Evolutionary conservation across 2,329 filamentous ascomycete species (phyloP), one percentile per base, ranked within the genome.

Genomic region (Moelleriella libera): DNA sequence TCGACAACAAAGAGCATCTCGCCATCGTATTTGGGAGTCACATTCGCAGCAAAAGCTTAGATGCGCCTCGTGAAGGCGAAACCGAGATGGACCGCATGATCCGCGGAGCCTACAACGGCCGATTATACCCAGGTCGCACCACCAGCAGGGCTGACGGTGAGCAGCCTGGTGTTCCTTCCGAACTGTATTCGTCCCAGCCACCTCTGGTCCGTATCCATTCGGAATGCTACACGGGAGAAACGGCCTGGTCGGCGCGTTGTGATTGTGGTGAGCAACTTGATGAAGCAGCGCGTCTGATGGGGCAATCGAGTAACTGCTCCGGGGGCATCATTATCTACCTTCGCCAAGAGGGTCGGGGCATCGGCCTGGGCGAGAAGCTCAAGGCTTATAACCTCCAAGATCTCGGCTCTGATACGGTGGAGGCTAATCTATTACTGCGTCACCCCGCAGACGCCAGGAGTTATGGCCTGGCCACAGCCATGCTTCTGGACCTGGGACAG

Each of bases 331-430:
- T 98, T 54, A 82, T 98, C 56, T 98, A 98, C 60, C 73, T 98
- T 28, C 83, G 92, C 28, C 92, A 98, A 65, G 92, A 98, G 68
- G 92, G 92, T 0, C 85, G 92, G 29, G 92, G 92, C 2, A 98
- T 98, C 53, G 92, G 92, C 0, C 74, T 98, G 0, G 84, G 87
- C 2, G 89, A 95, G 68, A 98, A 98, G 66, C 74, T 98, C 40
- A 97, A 98, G 67, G 92, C 92, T 5, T 98, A 98, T 66, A 98
- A 98, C 60, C 71, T 98, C 42, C 92, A 98, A 63, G 92, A 98
- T 66, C 71, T 98, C 30, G 92, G 92, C 0, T 89, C 85, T n/a
- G 92, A 98, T 65, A 98, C 92, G 0, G 94, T 97, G 37, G 88
- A 98, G 67, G 92, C 92, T 2, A 98, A 98, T 58, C 68, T 98